These are phyloP conservation scores for Globisporangium middletonii DNA, from an alignment of 352 stramenopile species.

Conservation along the genomic window DNA sequence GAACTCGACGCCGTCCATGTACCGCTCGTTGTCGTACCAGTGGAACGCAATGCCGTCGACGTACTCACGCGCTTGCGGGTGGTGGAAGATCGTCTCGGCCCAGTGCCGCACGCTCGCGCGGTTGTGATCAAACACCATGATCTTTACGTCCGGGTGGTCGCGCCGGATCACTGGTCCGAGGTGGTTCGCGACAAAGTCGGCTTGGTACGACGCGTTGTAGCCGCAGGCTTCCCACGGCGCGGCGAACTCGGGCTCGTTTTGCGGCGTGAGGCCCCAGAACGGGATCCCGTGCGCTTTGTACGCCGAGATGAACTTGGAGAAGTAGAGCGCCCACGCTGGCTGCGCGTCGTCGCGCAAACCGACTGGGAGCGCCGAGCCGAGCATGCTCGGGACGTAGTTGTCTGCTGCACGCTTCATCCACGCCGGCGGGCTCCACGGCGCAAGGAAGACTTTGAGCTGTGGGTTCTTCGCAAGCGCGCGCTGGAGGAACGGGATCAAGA, in stretches of 20 bases:
- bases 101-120: conserved; percentile 67
- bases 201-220: conserved; percentile 48
- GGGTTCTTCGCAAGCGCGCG: conserved; percentile 57
- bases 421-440: conserved; percentile 83
- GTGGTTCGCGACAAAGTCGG: conserved; percentile 78
- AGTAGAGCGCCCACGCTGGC: conserved; percentile 84
- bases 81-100: conserved; percentile 64
- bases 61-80: conserved; percentile 58
- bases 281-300: conserved; percentile 81
- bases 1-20: conserved; percentile 69
- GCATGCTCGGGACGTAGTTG: conserved; percentile 57
- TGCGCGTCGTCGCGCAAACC: conserved; percentile 48
- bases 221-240: conserved; percentile 70
- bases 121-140: conserved; percentile 93
- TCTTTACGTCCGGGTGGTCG: conserved; percentile 85
- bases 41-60: conserved; percentile 90
- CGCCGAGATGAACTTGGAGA: conserved; percentile 89
- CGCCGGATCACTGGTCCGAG: conserved; percentile 75
- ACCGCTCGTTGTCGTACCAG: conserved; percentile 73
- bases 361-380: conserved; percentile 43
- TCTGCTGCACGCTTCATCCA: conserved; percentile 73
- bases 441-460: conserved; percentile 79
- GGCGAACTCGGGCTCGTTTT: conserved; percentile 87
- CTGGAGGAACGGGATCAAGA: conserved; percentile 85
- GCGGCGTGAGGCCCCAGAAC: conserved; percentile 87